Evolutionary conservation across 2,329 filamentous ascomycete species (phyloP).

Genomic region (Tolypocladium tropicale): DNA sequence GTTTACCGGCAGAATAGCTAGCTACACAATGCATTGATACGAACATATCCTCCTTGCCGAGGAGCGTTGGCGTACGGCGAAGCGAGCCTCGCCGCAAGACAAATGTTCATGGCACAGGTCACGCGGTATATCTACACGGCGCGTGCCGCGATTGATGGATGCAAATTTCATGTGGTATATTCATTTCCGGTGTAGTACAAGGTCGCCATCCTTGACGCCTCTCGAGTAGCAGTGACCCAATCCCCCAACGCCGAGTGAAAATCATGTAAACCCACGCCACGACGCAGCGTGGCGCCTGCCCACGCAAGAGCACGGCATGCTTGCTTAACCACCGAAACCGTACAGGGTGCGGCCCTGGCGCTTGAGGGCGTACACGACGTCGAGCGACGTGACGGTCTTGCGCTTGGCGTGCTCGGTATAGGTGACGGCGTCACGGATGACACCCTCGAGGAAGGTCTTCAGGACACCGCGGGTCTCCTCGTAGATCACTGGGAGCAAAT

Average conservation of each 20-base stretch:
- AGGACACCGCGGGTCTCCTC: conserved; percentile 69
- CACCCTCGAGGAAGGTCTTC: conserved; percentile 68
- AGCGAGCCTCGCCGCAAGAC: neutral
- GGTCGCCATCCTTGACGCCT: conserved; percentile 26
- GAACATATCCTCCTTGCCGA: neutral
- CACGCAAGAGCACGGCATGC: neutral
- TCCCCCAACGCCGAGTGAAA: conserved; percentile 17
- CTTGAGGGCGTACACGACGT: conserved; percentile 59
- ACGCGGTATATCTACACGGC: neutral
- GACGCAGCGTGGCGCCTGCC: neutral
- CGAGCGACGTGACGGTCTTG: conserved; percentile 65
- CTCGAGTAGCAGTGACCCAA: conserved; percentile 17
- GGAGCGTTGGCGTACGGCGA: too few relatives aligned
- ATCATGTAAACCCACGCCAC: conserved; percentile 8
- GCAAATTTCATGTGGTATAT: conserved; percentile 8
- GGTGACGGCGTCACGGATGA: conserved; percentile 68
- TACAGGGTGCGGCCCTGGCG: conserved; percentile 69
- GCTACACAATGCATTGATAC: neutral
- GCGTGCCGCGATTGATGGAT: neutral
- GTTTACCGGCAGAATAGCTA: neutral
- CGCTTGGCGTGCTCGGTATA: conserved; percentile 75
- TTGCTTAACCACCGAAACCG: conserved; percentile 74
- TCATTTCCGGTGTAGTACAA: conserved; percentile 5
- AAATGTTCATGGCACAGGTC: neutral
- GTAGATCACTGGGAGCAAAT: conserved; percentile 49